A percentile compares a stretch with the other conserved stretches of the same genome.
These are phyloP conservation scores for Luzula sylvatica DNA, from an alignment of 176 grass and related monocot genomes.

Conservation along the genomic window DNA sequence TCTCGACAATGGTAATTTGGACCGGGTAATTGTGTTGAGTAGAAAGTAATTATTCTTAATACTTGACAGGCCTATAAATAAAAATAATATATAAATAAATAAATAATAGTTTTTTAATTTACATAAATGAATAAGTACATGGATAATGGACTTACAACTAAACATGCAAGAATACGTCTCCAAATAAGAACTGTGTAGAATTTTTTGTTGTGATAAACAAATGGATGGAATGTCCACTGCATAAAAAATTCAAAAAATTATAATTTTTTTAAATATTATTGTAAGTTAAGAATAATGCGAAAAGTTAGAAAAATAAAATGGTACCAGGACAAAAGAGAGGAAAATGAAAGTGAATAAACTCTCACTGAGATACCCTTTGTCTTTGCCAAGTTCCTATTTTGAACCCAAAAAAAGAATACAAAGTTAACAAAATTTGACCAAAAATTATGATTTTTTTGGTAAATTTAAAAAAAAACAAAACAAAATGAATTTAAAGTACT, in stretches of 20 bases:
- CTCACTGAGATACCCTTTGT: conserved; percentile 86
- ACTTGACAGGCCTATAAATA: conserved; percentile 59
- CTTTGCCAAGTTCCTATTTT: conserved; percentile 73
- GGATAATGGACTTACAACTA: conserved; percentile 59
- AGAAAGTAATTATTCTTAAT: conserved; percentile 82
- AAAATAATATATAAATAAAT: conserved; percentile 11
- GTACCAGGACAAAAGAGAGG: conserved; percentile 78
- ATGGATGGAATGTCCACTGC: conserved; percentile 98
- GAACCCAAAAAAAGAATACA: conserved; percentile 17
- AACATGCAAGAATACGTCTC: conserved; percentile 82
- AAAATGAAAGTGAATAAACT: conserved; percentile 79
- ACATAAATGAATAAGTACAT: conserved; percentile 13
- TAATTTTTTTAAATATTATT: conserved; percentile 8
- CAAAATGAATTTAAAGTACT: conserved; percentile 28
- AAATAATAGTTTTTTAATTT: no score
- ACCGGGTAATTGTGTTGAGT: conserved; percentile 95
- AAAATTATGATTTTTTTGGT: background rate
- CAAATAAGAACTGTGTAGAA: conserved; percentile 94
- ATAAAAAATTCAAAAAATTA: conserved; percentile 14
- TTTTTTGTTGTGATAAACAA: conserved; percentile 87
- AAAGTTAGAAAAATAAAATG: conserved; percentile 14
- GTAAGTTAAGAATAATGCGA: conserved; percentile 6
- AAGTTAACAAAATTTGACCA: conserved; percentile 5
- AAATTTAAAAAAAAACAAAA: background rate
- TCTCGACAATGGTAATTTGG: conserved; percentile 96